phyloP scores from a whole-genome alignment of 2,329 filamentous ascomycete genomes.

The Alternaria tenuissima region DNA sequence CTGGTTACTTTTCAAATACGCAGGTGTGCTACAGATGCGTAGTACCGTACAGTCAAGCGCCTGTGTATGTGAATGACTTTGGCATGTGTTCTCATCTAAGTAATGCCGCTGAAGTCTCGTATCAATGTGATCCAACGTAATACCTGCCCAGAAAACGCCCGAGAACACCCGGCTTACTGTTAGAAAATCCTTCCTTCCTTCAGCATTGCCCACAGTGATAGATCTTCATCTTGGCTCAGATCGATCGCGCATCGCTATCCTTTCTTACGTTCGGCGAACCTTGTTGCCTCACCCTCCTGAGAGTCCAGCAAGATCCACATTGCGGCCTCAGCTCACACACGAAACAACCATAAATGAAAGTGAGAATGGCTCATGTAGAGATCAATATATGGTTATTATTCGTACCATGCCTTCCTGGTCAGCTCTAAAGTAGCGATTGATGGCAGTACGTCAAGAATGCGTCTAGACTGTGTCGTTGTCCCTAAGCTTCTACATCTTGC shows the following conservation, averaged over 20 bases:
- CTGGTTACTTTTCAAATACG: not conserved
- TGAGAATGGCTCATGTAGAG: not conserved
- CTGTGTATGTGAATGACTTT: not conserved
- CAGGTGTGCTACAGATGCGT: not conserved
- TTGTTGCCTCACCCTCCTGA: not conserved
- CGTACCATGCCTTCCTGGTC: not conserved
- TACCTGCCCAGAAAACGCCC: not conserved
- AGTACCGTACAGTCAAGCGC: not conserved
- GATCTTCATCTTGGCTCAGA: not conserved
- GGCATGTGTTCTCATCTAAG: not conserved
- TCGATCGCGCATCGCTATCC: not conserved
- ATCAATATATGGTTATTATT: not conserved
- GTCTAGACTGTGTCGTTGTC: not conserved
- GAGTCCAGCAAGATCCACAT: not conserved
- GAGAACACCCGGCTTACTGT: not conserved
- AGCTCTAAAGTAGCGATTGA: not conserved
- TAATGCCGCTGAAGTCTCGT: conserved; percentile 1
- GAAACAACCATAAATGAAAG: not conserved
- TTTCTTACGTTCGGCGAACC: not conserved
- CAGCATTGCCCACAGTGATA: not conserved
- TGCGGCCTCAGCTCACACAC: not conserved
- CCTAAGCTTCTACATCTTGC: conserved; percentile 50
- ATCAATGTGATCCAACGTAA: not conserved
- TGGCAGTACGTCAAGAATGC: not conserved
- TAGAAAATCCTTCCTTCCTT: not conserved